A percentile compares a stretch with the other conserved stretches of the same genome.
phyloP scores from a whole-genome alignment of 106 monocot genomes.

The Dioscorea zingiberensis region DNA sequence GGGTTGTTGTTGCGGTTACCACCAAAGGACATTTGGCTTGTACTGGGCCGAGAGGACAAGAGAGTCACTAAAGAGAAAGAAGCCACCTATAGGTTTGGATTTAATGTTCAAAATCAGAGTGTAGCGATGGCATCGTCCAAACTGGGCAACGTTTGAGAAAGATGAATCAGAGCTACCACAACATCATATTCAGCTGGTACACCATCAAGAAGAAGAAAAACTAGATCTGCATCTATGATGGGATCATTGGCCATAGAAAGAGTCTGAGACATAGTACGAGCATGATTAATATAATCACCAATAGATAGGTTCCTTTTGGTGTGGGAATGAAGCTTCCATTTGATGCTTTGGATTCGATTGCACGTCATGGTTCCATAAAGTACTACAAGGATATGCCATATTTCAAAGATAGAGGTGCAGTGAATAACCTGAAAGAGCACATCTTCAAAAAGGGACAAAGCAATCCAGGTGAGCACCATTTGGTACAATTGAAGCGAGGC shows the following conservation, averaged over 20 bases:
- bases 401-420: no score
- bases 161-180: background rate
- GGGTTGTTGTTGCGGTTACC: background rate
- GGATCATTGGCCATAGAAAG: no score
- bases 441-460: no score
- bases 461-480: no score
- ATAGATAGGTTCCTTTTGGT: background rate
- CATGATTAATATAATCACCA: background rate
- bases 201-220: no score
- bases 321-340: background rate
- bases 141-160: background rate
- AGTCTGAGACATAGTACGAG: no score
- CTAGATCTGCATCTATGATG: no score
- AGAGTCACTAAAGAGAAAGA: background rate
- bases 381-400: no score
- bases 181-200: background rate
- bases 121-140: background rate
- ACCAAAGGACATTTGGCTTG: background rate
- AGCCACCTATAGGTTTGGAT: background rate
- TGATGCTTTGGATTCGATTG: background rate
- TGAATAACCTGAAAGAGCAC: no score
- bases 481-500: background rate
- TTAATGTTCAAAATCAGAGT: background rate
- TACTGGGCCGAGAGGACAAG: no score
- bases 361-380: no score